A percentile compares a stretch with the other conserved stretches of the same genome.
Conservation (phyloP, 306 rosid species). For the Quercus gilva region DNA sequence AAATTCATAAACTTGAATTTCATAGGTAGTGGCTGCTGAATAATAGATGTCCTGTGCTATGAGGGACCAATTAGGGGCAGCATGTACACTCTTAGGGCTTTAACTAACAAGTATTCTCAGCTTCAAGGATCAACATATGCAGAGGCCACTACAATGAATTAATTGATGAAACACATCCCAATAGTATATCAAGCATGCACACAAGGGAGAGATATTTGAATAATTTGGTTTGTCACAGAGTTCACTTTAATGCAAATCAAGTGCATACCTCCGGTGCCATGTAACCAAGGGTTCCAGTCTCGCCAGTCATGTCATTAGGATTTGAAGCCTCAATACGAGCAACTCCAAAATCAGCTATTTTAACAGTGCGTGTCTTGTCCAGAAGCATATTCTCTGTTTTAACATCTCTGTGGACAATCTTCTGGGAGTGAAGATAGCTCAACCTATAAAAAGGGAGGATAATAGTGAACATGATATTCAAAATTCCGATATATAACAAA, state of each 20-base stretch:
- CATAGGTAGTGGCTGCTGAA: background rate
- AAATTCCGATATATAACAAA: slow-evolving; percentile 6
- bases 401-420: slow-evolving; percentile 97
- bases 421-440: slow-evolving; percentile 86
- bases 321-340: slow-evolving; percentile 98
- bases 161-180: slow-evolving; percentile 9
- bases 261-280: slow-evolving; percentile 97
- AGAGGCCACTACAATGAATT: background rate
- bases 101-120: background rate
- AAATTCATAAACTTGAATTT: background rate
- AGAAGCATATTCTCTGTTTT: slow-evolving; percentile 99
- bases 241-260: slow-evolving; percentile 15
- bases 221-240: background rate
- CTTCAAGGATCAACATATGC: slow-evolving; percentile 3
- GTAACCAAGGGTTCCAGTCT: slow-evolving; percentile 92
- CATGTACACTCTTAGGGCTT: slow-evolving; percentile 10
- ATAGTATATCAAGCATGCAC: background rate
- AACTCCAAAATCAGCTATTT: slow-evolving; percentile 98
- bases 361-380: slow-evolving; percentile 85
- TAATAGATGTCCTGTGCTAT: background rate
- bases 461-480: slow-evolving; percentile 14
- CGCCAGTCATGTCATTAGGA: slow-evolving; percentile 99
- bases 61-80: background rate
- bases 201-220: background rate
- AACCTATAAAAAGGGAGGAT: slow-evolving; percentile 50